Conservation (phyloP, 1,284 basidiomycete genomes). For the Ceratobasidium sp. region DNA sequence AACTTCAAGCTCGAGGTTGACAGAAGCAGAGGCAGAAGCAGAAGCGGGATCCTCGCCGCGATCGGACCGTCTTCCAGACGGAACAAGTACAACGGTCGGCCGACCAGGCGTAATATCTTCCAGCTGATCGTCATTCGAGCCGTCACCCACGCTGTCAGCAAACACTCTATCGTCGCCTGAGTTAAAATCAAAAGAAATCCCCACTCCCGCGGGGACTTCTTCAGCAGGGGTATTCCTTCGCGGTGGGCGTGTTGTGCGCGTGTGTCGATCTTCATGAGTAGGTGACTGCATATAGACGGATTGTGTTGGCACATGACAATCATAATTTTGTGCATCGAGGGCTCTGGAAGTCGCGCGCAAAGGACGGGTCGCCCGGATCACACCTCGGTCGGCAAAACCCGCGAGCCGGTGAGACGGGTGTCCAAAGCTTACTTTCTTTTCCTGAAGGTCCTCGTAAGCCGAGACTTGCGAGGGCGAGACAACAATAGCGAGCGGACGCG, state of each 20-base stretch:
- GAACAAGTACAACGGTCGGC: constrained; percentile 46
- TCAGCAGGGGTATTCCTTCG: constrained; percentile 15
- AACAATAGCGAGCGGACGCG: constrained; percentile 24
- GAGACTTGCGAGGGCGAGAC: constrained; percentile 20
- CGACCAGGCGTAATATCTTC: constrained; percentile 45
- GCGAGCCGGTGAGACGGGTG: constrained; percentile 9
- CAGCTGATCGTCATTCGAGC: constrained; percentile 24
- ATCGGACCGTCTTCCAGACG: constrained; percentile 43
- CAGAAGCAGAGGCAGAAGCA: constrained; percentile 44
- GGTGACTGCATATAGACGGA: constrained; percentile 41
- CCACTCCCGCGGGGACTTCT: constrained; percentile 30
- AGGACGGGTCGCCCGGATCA: constrained; percentile 37
- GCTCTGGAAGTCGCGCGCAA: constrained; percentile 34
- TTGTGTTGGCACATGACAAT: constrained; percentile 43
- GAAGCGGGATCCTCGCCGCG: constrained; percentile 38
- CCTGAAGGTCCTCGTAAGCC: constrained; percentile 23
- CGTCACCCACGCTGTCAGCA: constrained; percentile 42
- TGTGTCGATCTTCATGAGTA: constrained; percentile 32
- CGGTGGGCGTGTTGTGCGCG: not conserved
- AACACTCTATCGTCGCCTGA: constrained; percentile 26
- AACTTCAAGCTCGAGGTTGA: constrained; percentile 40
- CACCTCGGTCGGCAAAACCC: constrained; percentile 40
- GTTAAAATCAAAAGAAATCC: constrained; percentile 46
- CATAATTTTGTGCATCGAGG: constrained; percentile 31
- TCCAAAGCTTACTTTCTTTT: constrained; percentile 22